Evolutionary conservation across 1,284 basidiomycete species (phyloP).

Genomic region (Apiotrichum mycotoxinovorans): DNA sequence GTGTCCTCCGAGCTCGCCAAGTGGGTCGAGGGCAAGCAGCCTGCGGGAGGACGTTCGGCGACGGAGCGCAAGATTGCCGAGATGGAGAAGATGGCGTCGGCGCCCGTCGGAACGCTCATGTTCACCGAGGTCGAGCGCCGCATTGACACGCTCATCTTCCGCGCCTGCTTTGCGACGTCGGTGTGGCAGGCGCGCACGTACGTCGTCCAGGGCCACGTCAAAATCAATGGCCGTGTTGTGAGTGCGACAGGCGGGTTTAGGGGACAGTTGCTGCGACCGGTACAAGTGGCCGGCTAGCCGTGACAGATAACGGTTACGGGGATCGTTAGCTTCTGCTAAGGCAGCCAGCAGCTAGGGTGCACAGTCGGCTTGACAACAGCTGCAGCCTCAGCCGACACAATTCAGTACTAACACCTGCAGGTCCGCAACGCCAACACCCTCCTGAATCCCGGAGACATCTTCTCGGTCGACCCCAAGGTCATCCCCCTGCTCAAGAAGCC

Average conservation of each 20-base stretch:
- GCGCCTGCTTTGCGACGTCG: constrained; percentile 83
- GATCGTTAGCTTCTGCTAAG: too few relatives aligned
- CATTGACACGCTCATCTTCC: constrained; percentile 87
- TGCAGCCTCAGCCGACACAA: neutral
- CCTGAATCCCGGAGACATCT: constrained; percentile 89
- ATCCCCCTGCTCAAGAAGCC: constrained; percentile 64
- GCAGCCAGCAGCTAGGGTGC: too few relatives aligned
- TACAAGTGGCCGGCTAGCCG: too few relatives aligned
- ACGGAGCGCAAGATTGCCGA: constrained; percentile 53
- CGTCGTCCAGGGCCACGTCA: constrained; percentile 81
- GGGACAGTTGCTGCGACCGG: too few relatives aligned
- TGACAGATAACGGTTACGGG: too few relatives aligned
- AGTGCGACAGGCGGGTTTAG: constrained; percentile 29
- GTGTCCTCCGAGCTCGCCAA: constrained; percentile 54
- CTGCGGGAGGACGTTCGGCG: constrained; percentile 37
- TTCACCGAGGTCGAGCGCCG: constrained; percentile 88
- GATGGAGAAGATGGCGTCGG: constrained; percentile 57
- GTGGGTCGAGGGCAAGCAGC: constrained; percentile 55
- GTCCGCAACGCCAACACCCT: constrained; percentile 82
- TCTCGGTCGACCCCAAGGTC: constrained; percentile 76
- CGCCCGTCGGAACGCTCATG: constrained; percentile 86
- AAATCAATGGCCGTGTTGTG: constrained; percentile 85
- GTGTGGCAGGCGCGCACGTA: constrained; percentile 84
- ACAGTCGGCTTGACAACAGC: too few relatives aligned
- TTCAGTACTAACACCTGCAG: too few relatives aligned